These are phyloP conservation scores for Stentor coeruleus DNA, from an alignment of 73 alveolate species.

Conservation along the genomic window DNA sequence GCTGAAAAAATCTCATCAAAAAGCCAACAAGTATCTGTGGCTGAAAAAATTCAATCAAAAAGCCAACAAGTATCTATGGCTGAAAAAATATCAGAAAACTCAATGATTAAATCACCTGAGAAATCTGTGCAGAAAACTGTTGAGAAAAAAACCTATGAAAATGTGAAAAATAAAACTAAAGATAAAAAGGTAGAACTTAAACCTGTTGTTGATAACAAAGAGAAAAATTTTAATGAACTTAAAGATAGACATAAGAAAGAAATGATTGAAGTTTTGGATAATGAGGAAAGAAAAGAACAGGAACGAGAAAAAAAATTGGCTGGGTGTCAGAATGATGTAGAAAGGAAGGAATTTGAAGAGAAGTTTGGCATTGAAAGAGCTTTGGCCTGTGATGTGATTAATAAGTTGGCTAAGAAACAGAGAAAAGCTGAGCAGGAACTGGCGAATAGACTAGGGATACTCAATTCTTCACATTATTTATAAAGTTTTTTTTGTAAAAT, in stretches of 20 bases:
- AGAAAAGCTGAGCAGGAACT: constrained; percentile 12
- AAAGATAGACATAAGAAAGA: constrained; percentile 32
- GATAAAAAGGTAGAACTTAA: too few relatives aligned
- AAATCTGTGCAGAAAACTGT: neutral
- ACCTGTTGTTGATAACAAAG: too few relatives aligned
- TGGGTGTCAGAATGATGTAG: constrained; percentile 27
- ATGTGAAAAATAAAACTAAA: constrained; percentile 6
- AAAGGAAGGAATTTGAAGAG: constrained; percentile 37
- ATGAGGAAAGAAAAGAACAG: constrained; percentile 36
- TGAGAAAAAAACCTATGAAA: neutral
- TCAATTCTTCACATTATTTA: too few relatives aligned
- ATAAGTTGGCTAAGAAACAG: neutral
- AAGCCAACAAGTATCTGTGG: neutral
- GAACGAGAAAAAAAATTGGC: constrained; percentile 35
- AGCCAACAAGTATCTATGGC: too few relatives aligned
- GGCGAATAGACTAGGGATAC: neutral
- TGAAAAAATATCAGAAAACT: neutral
- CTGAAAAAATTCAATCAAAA: neutral
- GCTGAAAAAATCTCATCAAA: neutral
- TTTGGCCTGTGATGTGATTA: constrained; percentile 43
- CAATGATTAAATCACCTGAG: neutral
- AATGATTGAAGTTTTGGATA: constrained; percentile 36
- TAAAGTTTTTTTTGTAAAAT: too few relatives aligned
- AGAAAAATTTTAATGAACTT: constrained; percentile 31
- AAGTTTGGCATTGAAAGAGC: constrained; percentile 50